Percentiles rank a stretch among this genome's conserved stretches.
Evolutionary conservation across 192 early-diverging fungal species (phyloP).

Genomic region (Ambispora gerdemannii): DNA sequence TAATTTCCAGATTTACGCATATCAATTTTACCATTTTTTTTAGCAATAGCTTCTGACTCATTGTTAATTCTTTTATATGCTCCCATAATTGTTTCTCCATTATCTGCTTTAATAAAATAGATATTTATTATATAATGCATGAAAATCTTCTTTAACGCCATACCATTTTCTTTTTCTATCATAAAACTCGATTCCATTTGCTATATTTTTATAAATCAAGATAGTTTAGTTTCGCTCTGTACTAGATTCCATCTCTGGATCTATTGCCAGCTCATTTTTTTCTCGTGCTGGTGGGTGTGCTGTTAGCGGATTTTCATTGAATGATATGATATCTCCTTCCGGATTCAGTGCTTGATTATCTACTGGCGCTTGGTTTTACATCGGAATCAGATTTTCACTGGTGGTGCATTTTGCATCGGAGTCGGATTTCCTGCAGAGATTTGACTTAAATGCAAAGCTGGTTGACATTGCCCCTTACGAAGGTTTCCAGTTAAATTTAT

Average conservation of each 20-base stretch:
- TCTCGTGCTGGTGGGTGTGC: background rate
- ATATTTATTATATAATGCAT: too few species aligned
- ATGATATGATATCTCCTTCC: conserved; percentile 17
- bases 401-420: too few species aligned
- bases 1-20: conserved; percentile 15
- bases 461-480: too few species aligned
- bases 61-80: conserved; percentile 7
- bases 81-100: background rate
- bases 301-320: conserved; percentile 14
- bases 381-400: too few species aligned
- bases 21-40: conserved; percentile 2
- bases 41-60: conserved; percentile 18
- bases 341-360: background rate
- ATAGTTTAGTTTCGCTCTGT: conserved; percentile 4
- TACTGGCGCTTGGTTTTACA: too few species aligned
- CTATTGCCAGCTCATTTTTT: background rate
- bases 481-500: conserved; percentile 13
- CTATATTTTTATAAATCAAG: background rate
- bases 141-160: conserved; percentile 9
- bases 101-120: background rate
- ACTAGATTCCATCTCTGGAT: background rate
- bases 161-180: conserved; percentile 2
- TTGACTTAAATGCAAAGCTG: too few species aligned
- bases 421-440: too few species aligned
- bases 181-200: conserved; percentile 12